These are phyloP conservation scores for Pleurotus giganteus DNA, from an alignment of 768 basidiomycete species.

Conservation along the genomic window DNA sequence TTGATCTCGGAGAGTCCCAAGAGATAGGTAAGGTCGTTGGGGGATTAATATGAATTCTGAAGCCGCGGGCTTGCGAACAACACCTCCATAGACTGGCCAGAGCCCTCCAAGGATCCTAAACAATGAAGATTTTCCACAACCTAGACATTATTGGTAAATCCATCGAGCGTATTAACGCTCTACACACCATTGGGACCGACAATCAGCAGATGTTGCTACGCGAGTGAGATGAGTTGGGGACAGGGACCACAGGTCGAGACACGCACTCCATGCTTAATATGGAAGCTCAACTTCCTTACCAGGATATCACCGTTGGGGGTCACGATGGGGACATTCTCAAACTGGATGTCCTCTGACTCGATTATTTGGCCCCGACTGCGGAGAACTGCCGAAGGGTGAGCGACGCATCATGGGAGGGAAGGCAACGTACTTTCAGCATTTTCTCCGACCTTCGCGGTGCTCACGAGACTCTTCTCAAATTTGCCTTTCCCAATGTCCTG, in stretches of 20 bases:
- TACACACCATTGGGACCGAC: slow-evolving; percentile 87
- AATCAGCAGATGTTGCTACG: slow-evolving; percentile 87
- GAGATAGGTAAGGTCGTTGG: slow-evolving; percentile 91
- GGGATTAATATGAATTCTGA: slow-evolving; percentile 92
- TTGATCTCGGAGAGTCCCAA: slow-evolving; percentile 93
- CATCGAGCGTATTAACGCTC: not conserved
- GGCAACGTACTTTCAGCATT: slow-evolving; percentile 66
- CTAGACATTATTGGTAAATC: slow-evolving; percentile 28
- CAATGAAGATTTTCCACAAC: slow-evolving; percentile 86
- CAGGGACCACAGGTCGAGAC: not conserved
- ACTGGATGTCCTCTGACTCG: slow-evolving; percentile 86
- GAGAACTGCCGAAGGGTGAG: slow-evolving; percentile 52
- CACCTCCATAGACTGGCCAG: slow-evolving; percentile 86
- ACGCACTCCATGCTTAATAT: slow-evolving; percentile 80
- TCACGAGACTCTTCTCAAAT: slow-evolving; percentile 87
- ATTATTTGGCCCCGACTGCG: slow-evolving; percentile 75
- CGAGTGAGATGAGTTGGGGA: slow-evolving; percentile 11
- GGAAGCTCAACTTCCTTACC: slow-evolving; percentile 81
- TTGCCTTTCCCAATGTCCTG: slow-evolving; percentile 78
- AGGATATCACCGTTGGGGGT: slow-evolving; percentile 96
- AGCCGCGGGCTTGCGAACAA: slow-evolving; percentile 86
- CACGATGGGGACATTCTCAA: slow-evolving; percentile 92
- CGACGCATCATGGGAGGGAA: not conserved
- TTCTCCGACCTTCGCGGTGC: slow-evolving; percentile 67
- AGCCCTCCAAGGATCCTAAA: slow-evolving; percentile 96